phyloP scores from a whole-genome alignment of 768 basidiomycete species.

The Hirschioporus abietinus region DNA sequence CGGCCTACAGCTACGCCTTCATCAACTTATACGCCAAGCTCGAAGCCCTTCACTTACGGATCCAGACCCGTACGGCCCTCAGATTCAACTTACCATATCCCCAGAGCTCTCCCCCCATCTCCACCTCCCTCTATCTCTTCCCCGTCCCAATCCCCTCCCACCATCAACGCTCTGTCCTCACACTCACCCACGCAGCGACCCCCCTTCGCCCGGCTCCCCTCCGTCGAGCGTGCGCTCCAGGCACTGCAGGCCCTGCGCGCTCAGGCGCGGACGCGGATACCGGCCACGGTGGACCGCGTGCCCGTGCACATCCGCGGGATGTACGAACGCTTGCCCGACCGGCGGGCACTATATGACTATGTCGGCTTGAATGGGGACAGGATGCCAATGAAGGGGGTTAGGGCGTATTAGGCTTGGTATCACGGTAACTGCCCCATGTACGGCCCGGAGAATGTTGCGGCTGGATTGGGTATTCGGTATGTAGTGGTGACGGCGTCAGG shows the following conservation, averaged over 20 bases:
- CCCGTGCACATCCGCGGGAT: neutral
- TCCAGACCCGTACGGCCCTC: too few relatives aligned
- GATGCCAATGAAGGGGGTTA: neutral
- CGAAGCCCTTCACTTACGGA: too few relatives aligned
- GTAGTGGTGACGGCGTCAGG: too few relatives aligned
- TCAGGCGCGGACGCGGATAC: neutral
- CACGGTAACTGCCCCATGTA: too few relatives aligned
- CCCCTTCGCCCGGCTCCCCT: neutral
- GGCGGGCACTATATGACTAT: neutral
- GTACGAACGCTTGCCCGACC: neutral
- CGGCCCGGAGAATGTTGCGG: too few relatives aligned
- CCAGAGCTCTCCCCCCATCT: neutral
- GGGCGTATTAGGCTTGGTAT: neutral
- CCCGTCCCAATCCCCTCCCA: neutral
- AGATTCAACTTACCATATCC: neutral
- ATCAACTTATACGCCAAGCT: too few relatives aligned
- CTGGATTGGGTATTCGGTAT: too few relatives aligned
- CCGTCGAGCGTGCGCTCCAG: constrained; percentile 4
- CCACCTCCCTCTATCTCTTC: neutral
- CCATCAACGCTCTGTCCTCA: neutral
- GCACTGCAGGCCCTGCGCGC: neutral
- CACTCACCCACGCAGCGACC: neutral
- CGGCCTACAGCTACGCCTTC: too few relatives aligned
- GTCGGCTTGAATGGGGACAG: neutral
- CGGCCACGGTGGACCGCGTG: too few relatives aligned